Conservation (phyloP, 495 filamentous ascomycete genomes). For the Penicillium lagena region DNA sequence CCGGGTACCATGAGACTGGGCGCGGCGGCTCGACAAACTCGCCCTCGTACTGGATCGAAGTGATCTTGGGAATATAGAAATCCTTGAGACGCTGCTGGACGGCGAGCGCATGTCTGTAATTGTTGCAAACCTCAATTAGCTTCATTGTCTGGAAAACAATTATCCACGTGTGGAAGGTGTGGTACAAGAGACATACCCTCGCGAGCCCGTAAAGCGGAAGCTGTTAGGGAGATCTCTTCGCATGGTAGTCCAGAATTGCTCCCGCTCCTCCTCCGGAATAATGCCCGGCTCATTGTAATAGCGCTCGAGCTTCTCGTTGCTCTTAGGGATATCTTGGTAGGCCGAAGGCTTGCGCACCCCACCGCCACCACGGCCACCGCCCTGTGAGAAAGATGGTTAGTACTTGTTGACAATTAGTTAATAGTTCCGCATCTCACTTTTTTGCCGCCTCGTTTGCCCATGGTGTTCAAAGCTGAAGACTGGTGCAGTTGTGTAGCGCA, state of each 20-base stretch:
- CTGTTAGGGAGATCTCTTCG: constrained; percentile 84
- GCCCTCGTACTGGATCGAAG: constrained; percentile 73
- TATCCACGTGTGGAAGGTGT: too few species aligned
- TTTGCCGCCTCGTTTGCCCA: constrained; percentile 35
- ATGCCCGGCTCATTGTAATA: constrained; percentile 77
- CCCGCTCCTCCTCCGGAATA: constrained; percentile 63
- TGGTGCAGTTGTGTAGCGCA: constrained; percentile 4
- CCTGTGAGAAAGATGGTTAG: constrained; percentile 20
- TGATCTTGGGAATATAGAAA: constrained; percentile 85
- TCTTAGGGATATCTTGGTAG: constrained; percentile 56
- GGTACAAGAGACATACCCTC: constrained; percentile 49
- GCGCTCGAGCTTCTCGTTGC: constrained; percentile 70
- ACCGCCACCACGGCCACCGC: constrained; percentile 27
- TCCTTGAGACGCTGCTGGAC: constrained; percentile 80
- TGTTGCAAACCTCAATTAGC: too few species aligned
- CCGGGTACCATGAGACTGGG: constrained; percentile 84
- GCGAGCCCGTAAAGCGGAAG: constrained; percentile 92
- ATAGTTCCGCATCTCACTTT: constrained; percentile 14
- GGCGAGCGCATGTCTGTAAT: constrained; percentile 68
- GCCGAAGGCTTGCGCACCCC: constrained; percentile 20
- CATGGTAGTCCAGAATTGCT: constrained; percentile 75
- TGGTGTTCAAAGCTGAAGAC: constrained; percentile 3
- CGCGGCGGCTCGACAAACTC: constrained; percentile 71
- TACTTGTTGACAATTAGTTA: background rate
- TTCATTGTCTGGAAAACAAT: too few species aligned